Evolutionary conservation across 805 yeast species (phyloP), one percentile per base, ranked within the genome.

Genomic region (Cyberlindnera maritima): DNA sequence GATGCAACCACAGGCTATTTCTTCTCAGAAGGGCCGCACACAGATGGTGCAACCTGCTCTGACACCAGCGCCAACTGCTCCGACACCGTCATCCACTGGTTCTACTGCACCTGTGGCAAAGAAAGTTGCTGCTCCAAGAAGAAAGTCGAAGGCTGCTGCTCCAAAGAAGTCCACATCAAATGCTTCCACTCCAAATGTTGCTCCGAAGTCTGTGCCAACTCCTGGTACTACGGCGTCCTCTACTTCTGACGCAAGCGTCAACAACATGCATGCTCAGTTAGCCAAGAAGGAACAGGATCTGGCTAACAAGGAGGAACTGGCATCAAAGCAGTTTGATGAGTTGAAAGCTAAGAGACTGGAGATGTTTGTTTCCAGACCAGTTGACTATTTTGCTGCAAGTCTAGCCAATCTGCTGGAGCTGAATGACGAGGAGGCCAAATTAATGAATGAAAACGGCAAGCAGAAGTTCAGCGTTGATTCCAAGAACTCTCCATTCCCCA

Each of bases 271-370:
- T 29, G 42, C 49, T 9, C 58, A 52, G 42, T 25, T 59, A 15
- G 41, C 52, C 35, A 59, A 53, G 47, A 61, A 56, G 41, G 65
- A 61, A 38, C 61, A 56, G 18, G 65, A 61, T 15, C 19, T 55
- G 1, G 41, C 48, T 5, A 17, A 21, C 4, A 60, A 49, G 40
- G 63, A 61, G 19, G 60, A 53, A 7, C 42, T 44, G 14, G 21
- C 32, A 0, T 47, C 46, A 9, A 58, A 46, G 35, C 40, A 33
- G 8, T 54, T 55, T 34, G 47, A 48, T 14, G 65, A 61, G 10
- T 44, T 48, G 25, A 56, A 39, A 36, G 15, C 28, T 6, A 61
- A 52, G 50, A 60, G 65, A 49, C 10, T 47, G 23, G 60, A 57
- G 21, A n/a, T 61, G 15, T 58, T 53, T 36, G 21, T 41, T 18